A percentile compares a stretch with the other conserved stretches of the same genome.
These are phyloP conservation scores for Papiliotrema nemorosa DNA, from an alignment of 1,284 basidiomycete genomes.

Conservation along the genomic window DNA sequence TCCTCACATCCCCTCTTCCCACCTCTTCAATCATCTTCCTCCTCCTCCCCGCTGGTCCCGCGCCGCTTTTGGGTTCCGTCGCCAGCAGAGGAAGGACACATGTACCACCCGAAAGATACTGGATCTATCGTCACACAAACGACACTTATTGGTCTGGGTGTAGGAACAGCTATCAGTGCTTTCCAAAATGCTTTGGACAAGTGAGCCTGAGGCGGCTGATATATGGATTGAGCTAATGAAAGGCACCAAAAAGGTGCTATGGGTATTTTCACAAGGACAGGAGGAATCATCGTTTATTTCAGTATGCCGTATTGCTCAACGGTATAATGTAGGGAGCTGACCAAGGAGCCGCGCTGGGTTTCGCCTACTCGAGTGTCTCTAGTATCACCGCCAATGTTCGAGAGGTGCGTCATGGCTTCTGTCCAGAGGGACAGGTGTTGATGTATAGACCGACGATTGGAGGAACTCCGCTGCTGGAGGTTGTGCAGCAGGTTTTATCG, in stretches of 20 bases:
- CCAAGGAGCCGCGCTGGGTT: slow-evolving; percentile 78
- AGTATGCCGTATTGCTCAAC: slow-evolving; percentile 54
- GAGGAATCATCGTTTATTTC: slow-evolving; percentile 77
- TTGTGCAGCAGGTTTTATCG: slow-evolving; percentile 88
- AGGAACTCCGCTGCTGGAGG: slow-evolving; percentile 82
- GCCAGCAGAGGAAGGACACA: slow-evolving; percentile 26
- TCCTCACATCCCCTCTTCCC: slow-evolving; percentile 34
- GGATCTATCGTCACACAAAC: slow-evolving; percentile 54
- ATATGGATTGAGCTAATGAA: slow-evolving; percentile 10
- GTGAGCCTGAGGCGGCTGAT: slow-evolving; percentile 26
- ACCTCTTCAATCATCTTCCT: slow-evolving; percentile 22
- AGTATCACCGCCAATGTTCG: slow-evolving; percentile 75
- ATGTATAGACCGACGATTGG: slow-evolving; percentile 63
- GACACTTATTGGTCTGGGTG: slow-evolving; percentile 65
- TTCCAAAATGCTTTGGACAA: slow-evolving; percentile 77
- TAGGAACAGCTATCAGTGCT: slow-evolving; percentile 73
- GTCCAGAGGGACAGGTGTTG: neutral
- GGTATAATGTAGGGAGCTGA: slow-evolving; percentile 12
- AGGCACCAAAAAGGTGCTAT: slow-evolving; percentile 77
- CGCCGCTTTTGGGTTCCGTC: slow-evolving; percentile 37
- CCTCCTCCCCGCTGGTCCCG: slow-evolving; percentile 6
- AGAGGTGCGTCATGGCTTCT: slow-evolving; percentile 43
- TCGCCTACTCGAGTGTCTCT: slow-evolving; percentile 79
- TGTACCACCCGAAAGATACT: slow-evolving; percentile 43
- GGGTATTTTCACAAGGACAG: slow-evolving; percentile 74